Base-by-base conservation (phyloP, 148 eudicot species). In the Hydrangea macrophylla region DNA sequence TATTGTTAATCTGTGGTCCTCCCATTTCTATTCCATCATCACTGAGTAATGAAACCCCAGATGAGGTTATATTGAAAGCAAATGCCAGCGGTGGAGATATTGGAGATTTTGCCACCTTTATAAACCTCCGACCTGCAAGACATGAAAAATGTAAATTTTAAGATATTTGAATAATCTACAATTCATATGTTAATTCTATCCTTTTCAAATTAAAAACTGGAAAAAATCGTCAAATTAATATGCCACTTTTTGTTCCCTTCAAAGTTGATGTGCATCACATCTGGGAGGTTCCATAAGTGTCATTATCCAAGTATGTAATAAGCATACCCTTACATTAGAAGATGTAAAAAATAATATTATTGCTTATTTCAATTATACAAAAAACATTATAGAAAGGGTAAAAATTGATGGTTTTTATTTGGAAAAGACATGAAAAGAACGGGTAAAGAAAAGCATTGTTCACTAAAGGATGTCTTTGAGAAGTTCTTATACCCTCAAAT, bases 61-160 rank as follows among this genome's bases (percentile, higher is more conserved):
- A 79, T 64, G 95, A 73, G 51, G 74, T 84, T 72, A 91, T 87
- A 62, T 71, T 75, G 65, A 78, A 88, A 37, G 76, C 80, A 64
- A 92, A 89, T 64, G 79, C 84, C 63, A 89, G 36, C 50, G 97
- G 89, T 39, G 97, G 97, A 69, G 96, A 92, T 22, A 92, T 76
- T 56, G 97, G 94, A 77, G 96, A 92, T 75, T 92, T 92, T 60
- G 97, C 96, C 57, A 92, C 78, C 88, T 92, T 92, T 67, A 92
- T 83, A 70, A 83, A 79, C 80, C 92, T 82, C 58, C 77, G 78
- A 77, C 97, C 97, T 92, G 81, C 76, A 61, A 63, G 72, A 64
- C 17, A 72, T 36, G 54, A 58, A 18, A 67, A 20, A 45, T 59
- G 7, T 55, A 10, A n/a, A 63, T 22, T 35, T 40, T 56, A 64